Conservation (phyloP, 2,329 filamentous ascomycete species). For the Neofusicoccum parvum region DNA sequence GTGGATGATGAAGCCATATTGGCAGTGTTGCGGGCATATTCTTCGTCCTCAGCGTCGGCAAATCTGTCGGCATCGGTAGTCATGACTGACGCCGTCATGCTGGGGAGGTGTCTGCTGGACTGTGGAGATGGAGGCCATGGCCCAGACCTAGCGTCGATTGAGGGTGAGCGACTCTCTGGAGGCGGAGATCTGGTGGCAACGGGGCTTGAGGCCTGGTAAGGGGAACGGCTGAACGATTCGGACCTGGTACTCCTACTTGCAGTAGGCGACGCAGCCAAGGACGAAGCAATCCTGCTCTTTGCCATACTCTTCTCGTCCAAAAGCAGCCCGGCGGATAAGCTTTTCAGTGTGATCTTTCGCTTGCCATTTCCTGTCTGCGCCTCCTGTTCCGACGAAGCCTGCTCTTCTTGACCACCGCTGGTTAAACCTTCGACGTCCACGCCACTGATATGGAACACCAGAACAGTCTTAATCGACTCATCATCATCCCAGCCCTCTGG, state of each 20-base stretch:
- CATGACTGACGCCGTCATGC: slow-evolving; percentile 31
- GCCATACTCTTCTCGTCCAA: slow-evolving; percentile 18
- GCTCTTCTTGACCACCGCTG: slow-evolving; percentile 27
- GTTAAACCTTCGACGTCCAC: slow-evolving; percentile 67
- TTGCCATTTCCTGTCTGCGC: slow-evolving; percentile 60
- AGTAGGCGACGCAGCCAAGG: not conserved
- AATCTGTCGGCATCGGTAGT: slow-evolving; percentile 45
- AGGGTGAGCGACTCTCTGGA: not conserved
- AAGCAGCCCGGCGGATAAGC: slow-evolving; percentile 61
- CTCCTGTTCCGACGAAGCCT: not conserved
- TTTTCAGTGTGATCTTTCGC: slow-evolving; percentile 64
- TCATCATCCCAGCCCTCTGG: slow-evolving; percentile 56
- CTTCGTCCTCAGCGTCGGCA: slow-evolving; percentile 45
- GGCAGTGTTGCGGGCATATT: slow-evolving; percentile 14
- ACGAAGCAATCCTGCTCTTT: slow-evolving; percentile 11
- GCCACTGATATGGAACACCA: slow-evolving; percentile 60
- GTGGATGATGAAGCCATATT: not conserved
- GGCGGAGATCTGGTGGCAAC: slow-evolving; percentile 1
- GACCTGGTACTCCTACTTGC: not conserved
- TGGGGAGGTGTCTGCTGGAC: not conserved
- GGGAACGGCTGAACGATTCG: not conserved
- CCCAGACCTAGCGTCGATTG: not conserved
- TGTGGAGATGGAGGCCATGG: not conserved
- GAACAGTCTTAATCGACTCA: slow-evolving; percentile 46
- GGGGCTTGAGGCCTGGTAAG: not conserved